Evolutionary conservation across 1,284 basidiomycete genomes (phyloP), one percentile per base, ranked within the genome.

Genomic region (Phaffia rhodozyma): DNA sequence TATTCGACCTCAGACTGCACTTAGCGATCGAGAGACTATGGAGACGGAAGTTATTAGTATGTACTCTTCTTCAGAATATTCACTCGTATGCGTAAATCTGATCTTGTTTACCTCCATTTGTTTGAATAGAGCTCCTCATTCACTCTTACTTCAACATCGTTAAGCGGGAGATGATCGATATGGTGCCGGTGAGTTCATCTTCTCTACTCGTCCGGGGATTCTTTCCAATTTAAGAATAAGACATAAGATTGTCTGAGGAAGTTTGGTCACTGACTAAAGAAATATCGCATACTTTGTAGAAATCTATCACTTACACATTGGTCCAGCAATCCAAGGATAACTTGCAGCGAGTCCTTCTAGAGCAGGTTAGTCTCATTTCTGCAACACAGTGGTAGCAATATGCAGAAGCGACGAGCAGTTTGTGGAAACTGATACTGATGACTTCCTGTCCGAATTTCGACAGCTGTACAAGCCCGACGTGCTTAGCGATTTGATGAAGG

Each of bases 31-130:
- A 66, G 96, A 98, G 79, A 85, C 87, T 56, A 91, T 97, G 85
- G 96, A 99, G 78, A 97, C 94, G 5, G 96, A 99, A 73, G 93
- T 98, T 67, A 98, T 98, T 84, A 98, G 90, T 91, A 75, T 78
- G 89, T 86, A 11, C 13, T 43, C 13, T 11, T 51, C 69, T 72
- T 65, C 71, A 72, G 67, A 68, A 67, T 62, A 71, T 68, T 30
- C 68, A 60, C 48, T 23, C 55, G 49, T 51, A 48, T 50, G 4
- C 66, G 29, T 63, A 62, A 23, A 32, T 30, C 62, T 47, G 25
- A 20, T 32, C 18, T 53, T 21, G 25, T 58, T 48, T 50, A 7
- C 27, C 49, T 16, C 27, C 32, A 20, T 6, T 25, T 54, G n/a
- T 54, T 25, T 67, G 13, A 66, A 23, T 71, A 91, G 89, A 92